These are phyloP conservation scores for Bolboschoenus planiculmis DNA, from an alignment of 176 grass and related monocot species.

Conservation along the genomic window DNA sequence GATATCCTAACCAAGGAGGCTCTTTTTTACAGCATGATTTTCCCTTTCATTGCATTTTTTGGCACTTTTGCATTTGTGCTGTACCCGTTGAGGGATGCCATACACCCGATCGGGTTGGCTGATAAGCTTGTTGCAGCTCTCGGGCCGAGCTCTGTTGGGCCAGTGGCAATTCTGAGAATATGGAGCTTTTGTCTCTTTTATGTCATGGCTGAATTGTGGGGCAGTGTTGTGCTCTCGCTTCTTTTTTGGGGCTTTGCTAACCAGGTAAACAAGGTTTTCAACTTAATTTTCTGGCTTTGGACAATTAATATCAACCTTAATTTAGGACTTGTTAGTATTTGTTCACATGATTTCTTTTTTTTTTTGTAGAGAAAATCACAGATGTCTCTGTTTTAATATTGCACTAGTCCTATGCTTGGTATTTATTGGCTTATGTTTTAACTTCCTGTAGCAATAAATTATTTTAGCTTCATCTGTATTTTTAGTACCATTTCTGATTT, in stretches of 20 bases:
- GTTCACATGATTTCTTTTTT: too few species aligned
- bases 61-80: conserved; percentile 68
- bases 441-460: too few species aligned
- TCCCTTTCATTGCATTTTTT: conserved; percentile 88
- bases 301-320: too few species aligned
- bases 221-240: conserved; percentile 81
- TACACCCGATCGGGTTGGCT: conserved; percentile 63
- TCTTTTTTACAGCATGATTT: conserved; percentile 79
- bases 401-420: too few species aligned
- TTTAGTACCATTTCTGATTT: too few species aligned
- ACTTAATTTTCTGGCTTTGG: background rate
- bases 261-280: conserved; percentile 32
- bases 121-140: conserved; percentile 66
- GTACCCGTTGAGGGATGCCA: conserved; percentile 57
- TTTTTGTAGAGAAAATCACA: too few species aligned
- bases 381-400: too few species aligned
- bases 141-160: conserved; percentile 67
- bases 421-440: too few species aligned
- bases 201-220: conserved; percentile 94
- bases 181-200: conserved; percentile 94
- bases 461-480: too few species aligned
- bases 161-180: conserved; percentile 66
- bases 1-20: conserved; percentile 59
- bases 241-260: conserved; percentile 93
- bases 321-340: too few species aligned